These are phyloP conservation scores for Lipomyces mesembrius DNA, from an alignment of 805 yeast species.

Conservation along the genomic window DNA sequence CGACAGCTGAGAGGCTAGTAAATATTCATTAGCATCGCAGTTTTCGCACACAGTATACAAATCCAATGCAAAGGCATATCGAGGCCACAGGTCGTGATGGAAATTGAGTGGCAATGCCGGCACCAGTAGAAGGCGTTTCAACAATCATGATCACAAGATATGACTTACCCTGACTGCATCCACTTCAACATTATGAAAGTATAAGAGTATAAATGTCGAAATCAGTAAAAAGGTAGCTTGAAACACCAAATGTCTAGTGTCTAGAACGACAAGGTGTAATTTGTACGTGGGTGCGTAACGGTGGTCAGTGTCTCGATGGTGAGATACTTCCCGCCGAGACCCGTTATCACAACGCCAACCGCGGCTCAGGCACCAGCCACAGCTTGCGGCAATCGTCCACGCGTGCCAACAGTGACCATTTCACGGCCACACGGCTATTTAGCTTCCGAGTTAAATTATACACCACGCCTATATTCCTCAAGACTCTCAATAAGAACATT, in stretches of 20 bases:
- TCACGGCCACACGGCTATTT: too few relatives aligned
- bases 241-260: not conserved
- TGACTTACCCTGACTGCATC: slow-evolving; percentile 68
- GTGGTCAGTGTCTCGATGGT: not conserved
- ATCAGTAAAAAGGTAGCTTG: not conserved
- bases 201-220: not conserved
- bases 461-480: too few relatives aligned
- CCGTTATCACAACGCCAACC: not conserved
- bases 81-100: not conserved
- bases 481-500: too few relatives aligned
- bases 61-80: not conserved
- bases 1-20: slow-evolving; percentile 73
- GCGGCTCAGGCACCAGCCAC: slow-evolving; percentile 4
- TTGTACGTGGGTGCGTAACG: not conserved
- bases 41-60: not conserved
- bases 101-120: slow-evolving; percentile 5
- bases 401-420: too few relatives aligned
- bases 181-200: slow-evolving; percentile 64
- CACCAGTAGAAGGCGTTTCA: not conserved
- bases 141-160: not conserved
- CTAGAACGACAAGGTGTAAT: not conserved
- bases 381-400: not conserved
- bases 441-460: too few relatives aligned
- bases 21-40: not conserved
- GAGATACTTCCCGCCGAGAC: not conserved